Conservation (phyloP, 202 grass and related monocot species). For the Saccharum hybrid region DNA sequence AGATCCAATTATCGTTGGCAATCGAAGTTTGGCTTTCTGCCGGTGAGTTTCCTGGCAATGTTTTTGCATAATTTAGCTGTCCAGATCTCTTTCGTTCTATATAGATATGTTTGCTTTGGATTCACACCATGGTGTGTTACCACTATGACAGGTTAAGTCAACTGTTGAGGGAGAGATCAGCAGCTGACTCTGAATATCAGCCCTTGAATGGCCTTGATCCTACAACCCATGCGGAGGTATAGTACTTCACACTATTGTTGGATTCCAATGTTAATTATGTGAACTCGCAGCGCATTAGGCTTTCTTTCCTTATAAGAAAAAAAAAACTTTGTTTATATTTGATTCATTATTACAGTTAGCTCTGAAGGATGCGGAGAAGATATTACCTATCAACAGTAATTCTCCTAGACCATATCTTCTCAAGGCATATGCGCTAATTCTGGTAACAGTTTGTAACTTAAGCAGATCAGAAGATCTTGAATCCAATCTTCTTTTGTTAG, state of each 20-base stretch:
- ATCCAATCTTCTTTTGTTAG: conserved; percentile 20
- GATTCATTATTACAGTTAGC: conserved; percentile 67
- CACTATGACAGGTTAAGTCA: conserved; percentile 73
- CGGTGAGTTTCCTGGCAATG: conserved; percentile 64
- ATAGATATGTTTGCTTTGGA: conserved; percentile 46
- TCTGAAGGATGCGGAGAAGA: conserved; percentile 90
- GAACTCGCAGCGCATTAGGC: conserved; percentile 6
- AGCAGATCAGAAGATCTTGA: neutral
- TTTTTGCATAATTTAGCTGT: conserved; percentile 37
- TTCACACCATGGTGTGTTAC: conserved; percentile 36
- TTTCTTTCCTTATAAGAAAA: conserved; percentile 22
- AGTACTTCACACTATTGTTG: conserved; percentile 11
- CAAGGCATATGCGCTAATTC: conserved; percentile 82
- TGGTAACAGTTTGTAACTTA: conserved; percentile 61
- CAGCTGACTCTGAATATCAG: conserved; percentile 86
- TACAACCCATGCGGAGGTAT: conserved; percentile 93
- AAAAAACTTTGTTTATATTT: conserved; percentile 18
- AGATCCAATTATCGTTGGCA: conserved; percentile 79
- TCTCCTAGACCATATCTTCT: conserved; percentile 81
- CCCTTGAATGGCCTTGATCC: conserved; percentile 93
- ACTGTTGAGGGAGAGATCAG: conserved; percentile 73
- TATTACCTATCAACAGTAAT: conserved; percentile 54
- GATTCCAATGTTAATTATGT: conserved; percentile 35
- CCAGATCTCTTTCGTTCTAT: conserved; percentile 7
- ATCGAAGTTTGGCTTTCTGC: conserved; percentile 88